phyloP scores from a whole-genome alignment of 2,329 filamentous ascomycete species.

The Didymella keratinophila region DNA sequence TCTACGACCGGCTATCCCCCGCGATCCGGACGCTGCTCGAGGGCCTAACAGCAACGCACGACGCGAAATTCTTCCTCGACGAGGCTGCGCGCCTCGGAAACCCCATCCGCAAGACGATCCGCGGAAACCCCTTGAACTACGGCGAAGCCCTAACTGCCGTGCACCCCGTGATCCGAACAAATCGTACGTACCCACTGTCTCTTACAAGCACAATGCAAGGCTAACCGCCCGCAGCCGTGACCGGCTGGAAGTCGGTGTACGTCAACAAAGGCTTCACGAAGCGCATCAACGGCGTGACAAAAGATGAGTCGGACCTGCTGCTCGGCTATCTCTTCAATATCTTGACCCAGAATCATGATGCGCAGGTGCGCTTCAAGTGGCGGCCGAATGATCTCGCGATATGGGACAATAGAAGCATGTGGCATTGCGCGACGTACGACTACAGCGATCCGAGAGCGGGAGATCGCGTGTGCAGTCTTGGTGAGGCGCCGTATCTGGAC shows the following conservation, averaged over 20 bases:
- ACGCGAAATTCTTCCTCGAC: conserved; percentile 42
- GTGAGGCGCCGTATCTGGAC: conserved; percentile 66
- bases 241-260: conserved; percentile 64
- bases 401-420: conserved; percentile 71
- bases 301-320: conserved; percentile 55
- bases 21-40: conserved; percentile 60
- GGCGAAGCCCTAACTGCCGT: conserved; percentile 60
- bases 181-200: conserved; percentile 49
- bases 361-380: conserved; percentile 62
- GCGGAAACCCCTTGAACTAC: conserved; percentile 63
- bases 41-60: conserved; percentile 56
- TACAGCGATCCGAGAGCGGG: conserved; percentile 64
- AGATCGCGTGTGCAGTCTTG: conserved; percentile 60
- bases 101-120: conserved; percentile 36
- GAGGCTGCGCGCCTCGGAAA: conserved; percentile 39
- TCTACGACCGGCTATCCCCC: conserved; percentile 60
- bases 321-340: conserved; percentile 54
- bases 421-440: conserved; percentile 70
- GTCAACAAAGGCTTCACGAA: conserved; percentile 45
- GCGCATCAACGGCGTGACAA: conserved; percentile 56
- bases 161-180: conserved; percentile 68
- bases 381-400: conserved; percentile 56
- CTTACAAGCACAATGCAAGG: background rate
- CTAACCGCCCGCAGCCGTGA: conserved; percentile 55
- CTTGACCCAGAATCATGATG: conserved; percentile 60